These are phyloP conservation scores for Hyaloscypha finlandica DNA, from an alignment of 495 filamentous ascomycete species.

Conservation along the genomic window DNA sequence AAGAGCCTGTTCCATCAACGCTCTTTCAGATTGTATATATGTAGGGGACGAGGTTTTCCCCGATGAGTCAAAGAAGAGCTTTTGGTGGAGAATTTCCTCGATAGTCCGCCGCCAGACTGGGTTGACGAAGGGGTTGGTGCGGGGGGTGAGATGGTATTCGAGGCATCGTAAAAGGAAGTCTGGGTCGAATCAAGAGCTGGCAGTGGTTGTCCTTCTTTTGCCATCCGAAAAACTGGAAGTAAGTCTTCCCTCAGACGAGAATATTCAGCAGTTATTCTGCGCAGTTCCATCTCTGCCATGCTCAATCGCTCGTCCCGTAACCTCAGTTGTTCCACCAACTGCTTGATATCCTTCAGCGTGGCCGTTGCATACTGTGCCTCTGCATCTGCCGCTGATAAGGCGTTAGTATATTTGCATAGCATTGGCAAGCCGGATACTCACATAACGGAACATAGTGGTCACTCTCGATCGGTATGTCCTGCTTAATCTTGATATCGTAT, in stretches of 20 bases:
- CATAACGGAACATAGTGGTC: constrained; percentile 94
- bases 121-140: constrained; percentile 50
- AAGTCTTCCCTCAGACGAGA: constrained; percentile 84
- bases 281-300: constrained; percentile 76
- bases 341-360: constrained; percentile 87
- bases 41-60: constrained; percentile 82
- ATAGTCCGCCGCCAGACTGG: constrained; percentile 55
- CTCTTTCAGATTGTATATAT: constrained; percentile 61
- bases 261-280: constrained; percentile 81
- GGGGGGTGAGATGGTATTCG: constrained; percentile 48
- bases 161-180: constrained; percentile 47
- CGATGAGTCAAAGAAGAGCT: constrained; percentile 77
- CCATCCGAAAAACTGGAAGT: constrained; percentile 82
- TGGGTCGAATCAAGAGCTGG: constrained; percentile 40
- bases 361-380: constrained; percentile 81
- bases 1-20: constrained; percentile 56
- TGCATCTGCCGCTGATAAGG: constrained; percentile 75
- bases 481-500: constrained; percentile 91
- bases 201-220: constrained; percentile 86
- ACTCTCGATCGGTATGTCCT: constrained; percentile 85
- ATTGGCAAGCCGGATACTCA: constrained; percentile 48
- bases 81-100: constrained; percentile 89
- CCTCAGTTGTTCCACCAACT: constrained; percentile 82
- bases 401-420: constrained; percentile 10
- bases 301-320: constrained; percentile 85